Evolutionary conservation across 2,329 filamentous ascomycete species (phyloP), one percentile per base, ranked within the genome.

Genomic region (Ascochyta koolunga): DNA sequence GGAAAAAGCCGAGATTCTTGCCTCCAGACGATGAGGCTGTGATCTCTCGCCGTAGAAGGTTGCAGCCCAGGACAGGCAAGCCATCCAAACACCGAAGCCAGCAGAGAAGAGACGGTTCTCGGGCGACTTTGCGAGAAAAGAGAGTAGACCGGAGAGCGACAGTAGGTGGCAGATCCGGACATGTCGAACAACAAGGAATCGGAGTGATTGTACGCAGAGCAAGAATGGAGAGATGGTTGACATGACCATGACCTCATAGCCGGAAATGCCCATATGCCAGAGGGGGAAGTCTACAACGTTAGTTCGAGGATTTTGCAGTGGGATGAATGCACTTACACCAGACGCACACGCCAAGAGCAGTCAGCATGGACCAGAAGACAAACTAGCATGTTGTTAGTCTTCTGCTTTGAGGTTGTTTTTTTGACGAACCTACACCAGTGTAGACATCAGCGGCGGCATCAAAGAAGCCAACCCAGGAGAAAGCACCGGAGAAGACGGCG

Each of bases 181-280:
- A 67, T 96, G 88, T 56, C 83, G 85, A 46, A 89, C 78, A 10
- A 90, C 82, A 15, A 90, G 73, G 33, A 83, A 83, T 55, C 91
- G 88, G 16, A 97, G 56, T 1, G 87, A 80, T 40, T 82, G 82
- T 58, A 92, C 88, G 19, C 82, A 86, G 37, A 99, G 85, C 18
- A 98, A 75, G 33, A 93, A 80, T 0, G 95, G 95, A 4, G 93
- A 90, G 45, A 93, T 76, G 3, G 91, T 93, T 43, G 84, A 85
- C 86, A 98, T 89, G 68, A 99, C 88, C 62, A 96, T 82, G 37
- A 87, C 89, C 77, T 99, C 95, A 71, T 95, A 99, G 59, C 95
- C 95, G 4, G 93, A 98, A 56, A 99, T 96, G 24, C 95, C 95
- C 95, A 99, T 99, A 74, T 97, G 87, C 95, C 95, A 99, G 10